These are phyloP conservation scores for Clavaria fumosa DNA, from an alignment of 768 basidiomycete genomes.

Conservation along the genomic window DNA sequence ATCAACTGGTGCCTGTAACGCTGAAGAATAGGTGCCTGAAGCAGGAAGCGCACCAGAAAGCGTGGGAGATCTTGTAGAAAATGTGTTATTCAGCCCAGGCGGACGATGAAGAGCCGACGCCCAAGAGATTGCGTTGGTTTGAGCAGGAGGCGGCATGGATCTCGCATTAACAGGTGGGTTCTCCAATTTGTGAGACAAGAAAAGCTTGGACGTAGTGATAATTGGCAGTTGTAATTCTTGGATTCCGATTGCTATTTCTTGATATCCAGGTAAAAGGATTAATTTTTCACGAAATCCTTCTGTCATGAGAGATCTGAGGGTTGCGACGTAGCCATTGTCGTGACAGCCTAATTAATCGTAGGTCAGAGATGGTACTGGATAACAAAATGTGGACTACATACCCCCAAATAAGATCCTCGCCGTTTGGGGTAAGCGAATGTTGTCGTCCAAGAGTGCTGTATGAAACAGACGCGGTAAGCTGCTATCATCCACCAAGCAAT, in stretches of 20 bases:
- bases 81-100: too few species aligned
- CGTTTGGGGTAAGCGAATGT: slow-evolving; percentile 47
- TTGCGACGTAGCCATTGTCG: slow-evolving; percentile 55
- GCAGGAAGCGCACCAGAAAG: too few species aligned
- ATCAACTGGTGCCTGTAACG: too few species aligned
- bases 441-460: slow-evolving; percentile 40
- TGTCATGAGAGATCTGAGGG: slow-evolving; percentile 47
- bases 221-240: slow-evolving; percentile 38
- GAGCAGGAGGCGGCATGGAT: too few species aligned
- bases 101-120: too few species aligned
- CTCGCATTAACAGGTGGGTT: too few species aligned
- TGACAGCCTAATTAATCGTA: slow-evolving; percentile 38
- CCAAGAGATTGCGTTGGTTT: too few species aligned
- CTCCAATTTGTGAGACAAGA: slow-evolving; percentile 39
- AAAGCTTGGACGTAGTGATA: slow-evolving; percentile 40
- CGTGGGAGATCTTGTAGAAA: too few species aligned
- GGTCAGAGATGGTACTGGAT: slow-evolving; percentile 1
- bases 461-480: slow-evolving; percentile 3
- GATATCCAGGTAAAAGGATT: slow-evolving; percentile 46
- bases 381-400: slow-evolving; percentile 15
- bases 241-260: slow-evolving; percentile 44
- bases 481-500: background rate
- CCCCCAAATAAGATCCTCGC: slow-evolving; percentile 56
- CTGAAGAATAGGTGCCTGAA: too few species aligned
- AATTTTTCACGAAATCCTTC: slow-evolving; percentile 50